phyloP scores from a whole-genome alignment of 805 yeast genomes.

The Blastobotrys chiropterorum region DNA sequence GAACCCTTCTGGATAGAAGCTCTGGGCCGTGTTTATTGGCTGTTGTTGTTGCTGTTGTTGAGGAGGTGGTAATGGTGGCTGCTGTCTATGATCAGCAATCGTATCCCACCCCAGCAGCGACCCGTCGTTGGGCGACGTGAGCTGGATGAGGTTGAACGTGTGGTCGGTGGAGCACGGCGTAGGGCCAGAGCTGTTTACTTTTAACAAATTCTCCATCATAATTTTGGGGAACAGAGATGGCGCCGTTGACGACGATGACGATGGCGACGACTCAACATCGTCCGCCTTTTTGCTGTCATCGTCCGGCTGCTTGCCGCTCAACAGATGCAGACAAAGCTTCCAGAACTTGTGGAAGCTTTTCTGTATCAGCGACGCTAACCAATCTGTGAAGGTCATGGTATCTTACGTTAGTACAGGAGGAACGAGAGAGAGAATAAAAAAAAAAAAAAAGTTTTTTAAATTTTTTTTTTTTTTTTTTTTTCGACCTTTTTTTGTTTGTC shows the following conservation, averaged over 20 bases:
- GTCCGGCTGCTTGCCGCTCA: background rate
- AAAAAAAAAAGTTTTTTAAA: background rate
- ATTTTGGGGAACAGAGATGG: constrained; percentile 3
- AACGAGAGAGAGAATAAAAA: background rate
- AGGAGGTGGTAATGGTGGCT: background rate
- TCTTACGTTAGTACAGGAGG: background rate
- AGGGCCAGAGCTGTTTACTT: constrained; percentile 12
- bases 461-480: background rate
- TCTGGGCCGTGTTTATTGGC: too few species aligned
- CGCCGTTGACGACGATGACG: background rate
- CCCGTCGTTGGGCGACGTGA: constrained; percentile 12
- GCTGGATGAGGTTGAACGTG: constrained; percentile 16
- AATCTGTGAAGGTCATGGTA: background rate
- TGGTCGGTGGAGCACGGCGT: constrained; percentile 21
- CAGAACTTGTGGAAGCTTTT: background rate
- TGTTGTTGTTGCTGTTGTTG: constrained; percentile 2
- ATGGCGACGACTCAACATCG: background rate
- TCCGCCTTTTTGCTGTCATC: background rate
- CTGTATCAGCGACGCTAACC: background rate
- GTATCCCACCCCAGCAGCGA: constrained; percentile 20
- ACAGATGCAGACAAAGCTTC: background rate
- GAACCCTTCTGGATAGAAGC: background rate
- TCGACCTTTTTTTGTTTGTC: background rate
- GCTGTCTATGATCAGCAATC: constrained; percentile 4
- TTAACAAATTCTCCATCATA: constrained; percentile 1